These are phyloP conservation scores for Talaromyces sp. DNA, from an alignment of 2,329 filamentous ascomycete species.

Conservation along the genomic window DNA sequence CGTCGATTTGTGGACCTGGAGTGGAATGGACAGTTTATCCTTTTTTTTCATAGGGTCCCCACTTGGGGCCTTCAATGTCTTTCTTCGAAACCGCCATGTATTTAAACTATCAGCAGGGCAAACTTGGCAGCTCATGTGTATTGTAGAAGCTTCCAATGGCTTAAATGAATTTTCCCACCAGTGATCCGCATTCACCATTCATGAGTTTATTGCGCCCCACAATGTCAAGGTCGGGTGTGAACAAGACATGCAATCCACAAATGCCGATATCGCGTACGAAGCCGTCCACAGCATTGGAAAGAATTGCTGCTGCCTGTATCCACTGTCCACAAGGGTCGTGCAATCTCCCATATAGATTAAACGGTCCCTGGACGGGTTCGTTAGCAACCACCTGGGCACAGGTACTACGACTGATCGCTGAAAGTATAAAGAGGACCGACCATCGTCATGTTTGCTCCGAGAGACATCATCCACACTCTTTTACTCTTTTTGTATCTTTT, in stretches of 20 bases:
- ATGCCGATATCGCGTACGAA: not conserved
- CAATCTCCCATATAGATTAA: not conserved
- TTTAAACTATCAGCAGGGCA: not conserved
- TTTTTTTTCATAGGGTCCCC: slow-evolving; percentile 1
- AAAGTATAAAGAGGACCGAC: not conserved
- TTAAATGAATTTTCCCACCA: not conserved
- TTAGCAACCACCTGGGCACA: not conserved
- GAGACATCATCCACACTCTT: not conserved
- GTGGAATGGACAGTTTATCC: not conserved
- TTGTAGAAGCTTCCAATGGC: not conserved
- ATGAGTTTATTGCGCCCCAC: not conserved
- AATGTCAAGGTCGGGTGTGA: not conserved
- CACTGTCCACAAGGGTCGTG: not conserved
- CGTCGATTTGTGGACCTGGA: too few relatives aligned
- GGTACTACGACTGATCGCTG: too few relatives aligned
- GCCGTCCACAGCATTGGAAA: not conserved
- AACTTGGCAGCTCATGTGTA: not conserved
- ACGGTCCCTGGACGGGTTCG: slow-evolving; percentile 1
- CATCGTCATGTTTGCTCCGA: not conserved
- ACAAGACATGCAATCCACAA: not conserved
- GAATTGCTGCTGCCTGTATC: not conserved
- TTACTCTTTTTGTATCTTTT: not conserved
- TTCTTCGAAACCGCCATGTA: slow-evolving; percentile 7
- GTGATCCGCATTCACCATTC: not conserved
- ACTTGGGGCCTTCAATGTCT: slow-evolving; percentile 7